Percentiles rank a stretch among this genome's conserved stretches.
These are phyloP conservation scores for Penicillium sp. DNA, from an alignment of 2,329 filamentous ascomycete genomes.

Conservation along the genomic window DNA sequence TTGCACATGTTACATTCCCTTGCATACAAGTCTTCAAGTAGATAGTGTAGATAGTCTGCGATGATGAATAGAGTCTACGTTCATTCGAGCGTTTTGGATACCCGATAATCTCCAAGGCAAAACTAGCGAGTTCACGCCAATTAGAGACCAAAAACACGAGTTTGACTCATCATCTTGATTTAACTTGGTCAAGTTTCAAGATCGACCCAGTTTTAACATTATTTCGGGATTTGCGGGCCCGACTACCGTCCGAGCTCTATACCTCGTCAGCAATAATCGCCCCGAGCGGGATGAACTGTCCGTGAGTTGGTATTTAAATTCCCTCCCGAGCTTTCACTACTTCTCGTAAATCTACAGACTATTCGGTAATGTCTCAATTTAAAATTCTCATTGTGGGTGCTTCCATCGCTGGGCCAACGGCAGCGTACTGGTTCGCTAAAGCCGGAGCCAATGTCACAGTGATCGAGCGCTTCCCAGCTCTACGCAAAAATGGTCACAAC, in stretches of 20 bases:
- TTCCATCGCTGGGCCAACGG: constrained; percentile 36
- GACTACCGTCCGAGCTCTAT: neutral
- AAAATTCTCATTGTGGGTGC: constrained; percentile 38
- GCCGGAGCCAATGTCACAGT: constrained; percentile 34
- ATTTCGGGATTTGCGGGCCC: neutral
- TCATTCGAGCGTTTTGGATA: neutral
- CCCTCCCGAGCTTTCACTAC: neutral
- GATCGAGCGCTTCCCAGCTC: constrained; percentile 35
- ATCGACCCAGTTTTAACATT: neutral
- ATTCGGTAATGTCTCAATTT: constrained; percentile 20
- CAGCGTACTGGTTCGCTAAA: constrained; percentile 38
- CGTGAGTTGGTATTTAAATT: neutral
- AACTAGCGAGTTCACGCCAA: neutral
- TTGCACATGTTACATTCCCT: neutral
- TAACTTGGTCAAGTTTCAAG: neutral
- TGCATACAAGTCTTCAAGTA: neutral
- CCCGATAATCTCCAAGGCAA: neutral
- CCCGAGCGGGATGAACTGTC: too few species aligned
- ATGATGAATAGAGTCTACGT: neutral
- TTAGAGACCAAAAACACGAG: neutral
- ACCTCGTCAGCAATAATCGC: neutral
- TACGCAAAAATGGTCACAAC: constrained; percentile 32
- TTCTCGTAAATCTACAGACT: neutral
- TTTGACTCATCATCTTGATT: neutral
- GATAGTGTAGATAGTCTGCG: neutral